These are phyloP conservation scores for Chalara sp. DNA, from an alignment of 2,329 filamentous ascomycete genomes.

Conservation along the genomic window DNA sequence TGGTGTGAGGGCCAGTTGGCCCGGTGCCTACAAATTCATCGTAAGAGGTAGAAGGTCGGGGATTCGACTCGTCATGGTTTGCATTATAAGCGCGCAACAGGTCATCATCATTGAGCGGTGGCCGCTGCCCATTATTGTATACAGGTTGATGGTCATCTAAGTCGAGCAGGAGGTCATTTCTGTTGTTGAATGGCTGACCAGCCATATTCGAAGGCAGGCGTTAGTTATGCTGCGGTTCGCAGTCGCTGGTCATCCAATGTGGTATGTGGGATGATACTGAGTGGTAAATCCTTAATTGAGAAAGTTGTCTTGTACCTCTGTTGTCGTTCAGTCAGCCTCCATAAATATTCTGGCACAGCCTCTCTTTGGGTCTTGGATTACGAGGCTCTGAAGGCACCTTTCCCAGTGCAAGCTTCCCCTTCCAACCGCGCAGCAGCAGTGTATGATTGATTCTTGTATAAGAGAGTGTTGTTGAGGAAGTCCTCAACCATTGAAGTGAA, in stretches of 20 bases:
- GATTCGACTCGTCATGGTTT: slow-evolving; percentile 51
- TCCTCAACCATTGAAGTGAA: too few species aligned
- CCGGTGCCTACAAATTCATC: slow-evolving; percentile 83
- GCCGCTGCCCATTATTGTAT: slow-evolving; percentile 71
- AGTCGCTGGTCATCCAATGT: slow-evolving; percentile 6
- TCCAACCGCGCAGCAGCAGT: too few species aligned
- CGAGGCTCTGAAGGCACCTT: neutral
- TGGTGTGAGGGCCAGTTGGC: slow-evolving; percentile 41
- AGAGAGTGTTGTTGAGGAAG: too few species aligned
- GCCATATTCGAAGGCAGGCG: slow-evolving; percentile 45
- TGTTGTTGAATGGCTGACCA: slow-evolving; percentile 43
- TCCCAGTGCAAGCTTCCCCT: too few species aligned
- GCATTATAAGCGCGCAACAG: slow-evolving; percentile 65
- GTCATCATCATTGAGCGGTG: slow-evolving; percentile 76
- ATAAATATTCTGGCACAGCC: slow-evolving; percentile 11
- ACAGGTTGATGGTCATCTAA: slow-evolving; percentile 63
- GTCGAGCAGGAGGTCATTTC: slow-evolving; percentile 63
- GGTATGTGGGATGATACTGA: too few species aligned
- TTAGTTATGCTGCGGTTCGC: slow-evolving; percentile 10
- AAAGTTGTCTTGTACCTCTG: neutral
- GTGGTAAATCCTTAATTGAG: neutral
- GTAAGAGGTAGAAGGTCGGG: slow-evolving; percentile 84
- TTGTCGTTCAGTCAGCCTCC: neutral
- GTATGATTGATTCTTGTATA: too few species aligned
- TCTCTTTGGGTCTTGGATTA: slow-evolving; percentile 6